Percentiles rank a stretch among this genome's conserved stretches.
Conservation (phyloP, 805 yeast genomes). For the Metschnikowia matae region DNA sequence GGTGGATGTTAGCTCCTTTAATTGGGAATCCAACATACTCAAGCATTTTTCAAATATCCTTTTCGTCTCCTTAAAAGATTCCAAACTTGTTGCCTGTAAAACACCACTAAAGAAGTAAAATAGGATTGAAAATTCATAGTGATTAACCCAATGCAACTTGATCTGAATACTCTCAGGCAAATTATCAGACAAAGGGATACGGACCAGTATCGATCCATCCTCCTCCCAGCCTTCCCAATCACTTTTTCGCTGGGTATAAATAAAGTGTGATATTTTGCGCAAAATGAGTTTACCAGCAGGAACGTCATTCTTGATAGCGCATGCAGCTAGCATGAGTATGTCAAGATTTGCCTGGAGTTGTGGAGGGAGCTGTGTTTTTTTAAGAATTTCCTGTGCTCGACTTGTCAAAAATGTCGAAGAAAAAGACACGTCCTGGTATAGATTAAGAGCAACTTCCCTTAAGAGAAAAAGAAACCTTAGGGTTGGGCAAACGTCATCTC, state of each 20-base stretch:
- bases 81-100: not conserved
- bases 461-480: conserved; percentile 23
- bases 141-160: conserved; percentile 39
- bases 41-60: conserved; percentile 36
- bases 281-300: conserved; percentile 22
- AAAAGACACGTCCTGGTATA: conserved; percentile 26
- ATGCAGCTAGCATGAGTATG: conserved; percentile 23
- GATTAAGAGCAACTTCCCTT: conserved; percentile 26
- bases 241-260: conserved; percentile 17
- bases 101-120: conserved; percentile 43
- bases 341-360: conserved; percentile 33
- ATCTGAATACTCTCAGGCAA: conserved; percentile 8
- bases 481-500: conserved; percentile 5
- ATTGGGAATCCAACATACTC: conserved; percentile 9
- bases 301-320: conserved; percentile 26
- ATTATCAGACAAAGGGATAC: conserved; percentile 2
- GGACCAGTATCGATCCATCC: conserved; percentile 20
- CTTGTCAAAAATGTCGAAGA: conserved; percentile 17
- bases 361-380: conserved; percentile 6
- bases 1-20: conserved; percentile 7
- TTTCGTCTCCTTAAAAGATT: conserved; percentile 29
- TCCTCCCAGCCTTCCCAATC: conserved; percentile 28
- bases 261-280: conserved; percentile 14
- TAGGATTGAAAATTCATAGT: conserved; percentile 39
- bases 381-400: conserved; percentile 13